A percentile compares a stretch with the other conserved stretches of the same genome.
phyloP scores from a whole-genome alignment of 2,329 filamentous ascomycete genomes.

The Colletotrichum orbiculare region DNA sequence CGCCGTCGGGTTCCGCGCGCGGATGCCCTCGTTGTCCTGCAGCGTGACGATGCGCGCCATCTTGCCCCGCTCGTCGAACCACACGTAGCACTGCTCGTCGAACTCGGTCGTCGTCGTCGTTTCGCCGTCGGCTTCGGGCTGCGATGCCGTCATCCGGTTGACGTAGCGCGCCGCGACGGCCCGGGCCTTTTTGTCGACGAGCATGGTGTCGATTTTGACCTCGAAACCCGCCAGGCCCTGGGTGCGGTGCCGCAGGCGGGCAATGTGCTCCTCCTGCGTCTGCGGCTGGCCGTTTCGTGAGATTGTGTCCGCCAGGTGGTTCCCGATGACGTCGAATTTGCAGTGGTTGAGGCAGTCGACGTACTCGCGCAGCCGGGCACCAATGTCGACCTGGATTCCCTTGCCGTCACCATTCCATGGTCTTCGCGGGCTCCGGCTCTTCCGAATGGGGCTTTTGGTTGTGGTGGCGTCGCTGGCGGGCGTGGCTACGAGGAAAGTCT shows the following conservation, averaged over 20 bases:
- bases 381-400: slow-evolving; percentile 31
- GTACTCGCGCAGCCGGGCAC: slow-evolving; percentile 31
- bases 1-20: slow-evolving; percentile 16
- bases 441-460: background rate
- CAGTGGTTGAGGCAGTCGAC: slow-evolving; percentile 33
- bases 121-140: slow-evolving; percentile 1
- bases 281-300: slow-evolving; percentile 24
- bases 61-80: slow-evolving; percentile 32
- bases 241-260: slow-evolving; percentile 18
- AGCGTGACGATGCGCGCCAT: slow-evolving; percentile 30
- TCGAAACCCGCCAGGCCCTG: slow-evolving; percentile 16
- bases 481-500: slow-evolving; percentile 15
- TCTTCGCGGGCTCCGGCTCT: slow-evolving; percentile 16
- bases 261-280: slow-evolving; percentile 30
- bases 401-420: slow-evolving; percentile 29
- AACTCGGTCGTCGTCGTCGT: slow-evolving; percentile 19
- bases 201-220: slow-evolving; percentile 30
- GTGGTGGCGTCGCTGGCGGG: background rate
- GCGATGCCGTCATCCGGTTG: slow-evolving; percentile 21
- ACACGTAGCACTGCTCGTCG: slow-evolving; percentile 34
- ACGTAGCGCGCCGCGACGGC: slow-evolving; percentile 30
- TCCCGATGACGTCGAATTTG: slow-evolving; percentile 25
- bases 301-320: slow-evolving; percentile 29
- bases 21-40: slow-evolving; percentile 34
- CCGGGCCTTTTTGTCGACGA: slow-evolving; percentile 24